A percentile compares a stretch with the other conserved stretches of the same genome.
Conservation (phyloP, 345 rosid genomes). For the Ceriops decandra region DNA sequence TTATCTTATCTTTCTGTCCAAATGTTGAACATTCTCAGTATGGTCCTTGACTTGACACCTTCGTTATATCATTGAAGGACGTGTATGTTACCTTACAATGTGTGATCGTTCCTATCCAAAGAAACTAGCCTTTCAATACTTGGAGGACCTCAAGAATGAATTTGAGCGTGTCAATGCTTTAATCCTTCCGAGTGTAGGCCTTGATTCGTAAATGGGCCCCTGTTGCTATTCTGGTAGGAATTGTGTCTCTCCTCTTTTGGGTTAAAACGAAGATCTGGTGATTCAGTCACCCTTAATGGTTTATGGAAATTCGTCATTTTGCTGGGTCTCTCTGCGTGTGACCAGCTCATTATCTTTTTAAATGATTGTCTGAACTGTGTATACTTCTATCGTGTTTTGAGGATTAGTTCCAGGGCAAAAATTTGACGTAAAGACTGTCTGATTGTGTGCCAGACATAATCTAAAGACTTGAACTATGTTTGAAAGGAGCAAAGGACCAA, state of each 20-base stretch:
- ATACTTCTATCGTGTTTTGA: constrained; percentile 6
- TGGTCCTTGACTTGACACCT: constrained; percentile 51
- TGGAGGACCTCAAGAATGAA: constrained; percentile 95
- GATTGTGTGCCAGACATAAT: constrained; percentile 8
- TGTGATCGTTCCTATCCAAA: constrained; percentile 97
- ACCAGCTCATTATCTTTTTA: constrained; percentile 12
- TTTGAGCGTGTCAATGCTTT: constrained; percentile 82
- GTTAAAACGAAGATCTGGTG: constrained; percentile 85
- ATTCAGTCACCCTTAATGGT: constrained; percentile 18
- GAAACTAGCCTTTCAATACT: constrained; percentile 95
- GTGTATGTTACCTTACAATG: constrained; percentile 94
- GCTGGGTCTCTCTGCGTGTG: constrained; percentile 20
- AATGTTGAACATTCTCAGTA: neutral
- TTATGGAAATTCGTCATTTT: constrained; percentile 14
- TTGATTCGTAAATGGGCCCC: constrained; percentile 98
- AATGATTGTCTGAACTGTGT: constrained; percentile 12
- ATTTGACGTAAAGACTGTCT: constrained; percentile 14
- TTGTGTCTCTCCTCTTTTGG: constrained; percentile 94
- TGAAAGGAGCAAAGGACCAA: constrained; percentile 1
- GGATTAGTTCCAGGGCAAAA: constrained; percentile 2
- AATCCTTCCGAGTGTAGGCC: constrained; percentile 52
- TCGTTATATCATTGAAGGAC: constrained; percentile 96
- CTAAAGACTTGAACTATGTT: constrained; percentile 1
- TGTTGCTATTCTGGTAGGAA: constrained; percentile 83
- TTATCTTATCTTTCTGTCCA: neutral